These are phyloP conservation scores for Gossypium sturtianum DNA, from an alignment of 345 rosid species.

Conservation along the genomic window DNA sequence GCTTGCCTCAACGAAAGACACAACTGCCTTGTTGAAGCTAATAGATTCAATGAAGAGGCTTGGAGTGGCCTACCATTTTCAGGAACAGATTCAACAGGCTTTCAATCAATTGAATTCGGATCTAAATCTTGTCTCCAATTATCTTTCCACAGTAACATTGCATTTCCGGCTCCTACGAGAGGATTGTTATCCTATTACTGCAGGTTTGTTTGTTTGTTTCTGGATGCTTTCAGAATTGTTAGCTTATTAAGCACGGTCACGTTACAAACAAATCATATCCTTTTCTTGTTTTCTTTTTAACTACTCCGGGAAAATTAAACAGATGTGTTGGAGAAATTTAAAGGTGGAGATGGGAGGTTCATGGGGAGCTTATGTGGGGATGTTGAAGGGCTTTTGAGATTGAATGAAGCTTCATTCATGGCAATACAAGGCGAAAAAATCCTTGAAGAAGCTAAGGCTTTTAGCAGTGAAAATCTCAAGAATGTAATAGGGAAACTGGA, in stretches of 20 bases:
- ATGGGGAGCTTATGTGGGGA: neutral
- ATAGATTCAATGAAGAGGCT: neutral
- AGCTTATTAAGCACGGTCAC: neutral
- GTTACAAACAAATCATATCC: neutral
- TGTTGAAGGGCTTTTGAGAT: neutral
- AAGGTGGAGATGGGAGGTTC: neutral
- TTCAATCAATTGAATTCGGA: neutral
- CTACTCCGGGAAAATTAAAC: neutral
- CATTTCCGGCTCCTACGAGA: neutral
- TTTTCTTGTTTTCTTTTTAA: neutral
- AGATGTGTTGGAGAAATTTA: neutral
- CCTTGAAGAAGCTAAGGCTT: constrained; percentile 1
- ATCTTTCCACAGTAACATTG: neutral
- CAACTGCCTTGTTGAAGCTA: neutral
- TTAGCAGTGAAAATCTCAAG: neutral
- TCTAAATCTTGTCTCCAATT: neutral
- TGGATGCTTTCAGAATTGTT: neutral
- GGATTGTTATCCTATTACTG: neutral
- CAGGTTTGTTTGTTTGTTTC: neutral
- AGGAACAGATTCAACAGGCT: neutral
- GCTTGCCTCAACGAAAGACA: neutral
- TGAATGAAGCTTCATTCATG: constrained; percentile 4
- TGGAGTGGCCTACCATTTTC: constrained; percentile 2
- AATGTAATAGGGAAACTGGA: neutral
- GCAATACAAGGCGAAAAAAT: neutral